Base-by-base conservation (phyloP, 768 basidiomycete genomes). In the Leccinum fibrillosum region DNA sequence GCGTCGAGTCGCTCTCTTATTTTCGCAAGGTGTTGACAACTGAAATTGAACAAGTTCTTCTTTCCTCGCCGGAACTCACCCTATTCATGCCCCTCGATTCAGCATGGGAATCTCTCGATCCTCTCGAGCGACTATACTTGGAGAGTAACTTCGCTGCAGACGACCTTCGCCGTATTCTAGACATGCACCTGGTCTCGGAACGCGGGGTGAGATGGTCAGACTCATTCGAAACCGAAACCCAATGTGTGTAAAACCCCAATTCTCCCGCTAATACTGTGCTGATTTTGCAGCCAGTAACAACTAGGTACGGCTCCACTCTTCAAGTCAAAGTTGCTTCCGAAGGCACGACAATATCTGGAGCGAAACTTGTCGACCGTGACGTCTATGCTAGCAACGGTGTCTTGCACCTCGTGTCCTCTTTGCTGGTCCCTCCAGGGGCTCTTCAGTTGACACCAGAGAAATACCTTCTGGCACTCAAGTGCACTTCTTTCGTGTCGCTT, bases 341-440 rank as follows among this genome's bases (percentile, higher is more conserved):
- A 39, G 82, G 81, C 59, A 83, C 82, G 53, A 79, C 67, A 30
- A 72, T 89, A 21, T 85, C 85, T 34, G 75, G 75, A 49, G 84
- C 89, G 7, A 76, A 78, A 23, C 79, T 96, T 45, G 66, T 86
- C 4, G 77, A 86, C n/a, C 83, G 85, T 6, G 93, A 99, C 66
- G 84, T 97, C 35, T 94, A 94, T 66, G 95, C 92, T 5, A 88
- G 90, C 30, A 99, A 99, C 66, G 97, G 96, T 50, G 97, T 98
- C 47, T 71, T 98, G 15, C 97, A 99, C 72, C 83, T 93, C 45
- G 82, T 98, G 25, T 90, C 90, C 13, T 83, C 85, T 13, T 83
- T 98, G 23, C 82, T 99, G 13, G 72, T 95, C 11, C 90, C 93
- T 7, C 79, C 82, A 3, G 86, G 84, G 15, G 81, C 90, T 48